Conservation (phyloP, 2,329 filamentous ascomycete species). For the Pseudogymnoascus sp. region DNA sequence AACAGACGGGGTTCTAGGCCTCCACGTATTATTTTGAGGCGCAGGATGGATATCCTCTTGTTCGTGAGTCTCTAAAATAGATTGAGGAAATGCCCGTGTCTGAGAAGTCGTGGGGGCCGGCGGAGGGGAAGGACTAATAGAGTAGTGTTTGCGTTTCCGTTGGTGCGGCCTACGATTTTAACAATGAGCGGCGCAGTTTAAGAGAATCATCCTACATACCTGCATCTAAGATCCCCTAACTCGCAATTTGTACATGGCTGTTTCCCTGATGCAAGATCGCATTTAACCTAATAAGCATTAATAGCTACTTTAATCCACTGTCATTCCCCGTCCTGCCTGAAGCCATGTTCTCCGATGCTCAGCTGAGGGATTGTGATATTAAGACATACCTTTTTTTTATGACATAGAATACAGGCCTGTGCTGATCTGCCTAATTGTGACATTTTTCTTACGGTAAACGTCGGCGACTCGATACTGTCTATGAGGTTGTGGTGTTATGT, state of each 20-base stretch:
- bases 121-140: constrained; percentile 6
- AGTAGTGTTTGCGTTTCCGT: constrained; percentile 8
- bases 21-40: constrained; percentile 1
- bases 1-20: not conserved
- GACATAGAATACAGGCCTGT: constrained; percentile 2
- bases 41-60: not conserved
- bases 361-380: not conserved
- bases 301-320: not conserved
- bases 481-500: not conserved
- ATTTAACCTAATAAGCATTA: constrained; percentile 7
- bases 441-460: not conserved
- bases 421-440: not conserved
- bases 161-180: constrained; percentile 5
- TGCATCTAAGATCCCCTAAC: constrained; percentile 8
- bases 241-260: constrained; percentile 7
- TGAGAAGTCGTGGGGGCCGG: not conserved
- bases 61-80: not conserved
- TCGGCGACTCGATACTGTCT: not conserved
- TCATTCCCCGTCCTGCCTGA: not conserved
- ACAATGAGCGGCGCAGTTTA: not conserved
- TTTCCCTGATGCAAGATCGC: constrained; percentile 4
- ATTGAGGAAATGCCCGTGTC: not conserved
- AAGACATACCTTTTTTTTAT: constrained; percentile 8
- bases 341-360: not conserved
- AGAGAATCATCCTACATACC: not conserved